Percentiles rank a stretch among this genome's conserved stretches.
These are phyloP conservation scores for Fusarium mexicanum DNA, from an alignment of 2,329 filamentous ascomycete species.

Conservation along the genomic window DNA sequence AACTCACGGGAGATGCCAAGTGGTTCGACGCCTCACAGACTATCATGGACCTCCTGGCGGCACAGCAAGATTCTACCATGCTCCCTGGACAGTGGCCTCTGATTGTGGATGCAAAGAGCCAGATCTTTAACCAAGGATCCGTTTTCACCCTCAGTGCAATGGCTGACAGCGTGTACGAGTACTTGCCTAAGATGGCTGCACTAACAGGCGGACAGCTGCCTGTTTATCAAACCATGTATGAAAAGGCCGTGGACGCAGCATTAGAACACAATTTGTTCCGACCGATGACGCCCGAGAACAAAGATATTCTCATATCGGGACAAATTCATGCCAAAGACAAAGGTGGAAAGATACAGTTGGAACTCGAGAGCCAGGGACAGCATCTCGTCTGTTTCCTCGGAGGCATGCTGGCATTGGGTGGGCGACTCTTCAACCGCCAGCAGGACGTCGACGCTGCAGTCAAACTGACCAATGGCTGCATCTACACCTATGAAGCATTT, in stretches of 20 bases:
- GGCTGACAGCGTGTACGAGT: constrained; percentile 75
- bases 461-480: constrained; percentile 61
- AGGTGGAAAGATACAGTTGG: constrained; percentile 46
- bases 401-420: constrained; percentile 61
- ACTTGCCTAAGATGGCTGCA: constrained; percentile 87
- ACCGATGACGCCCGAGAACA: constrained; percentile 65
- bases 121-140: constrained; percentile 36
- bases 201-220: constrained; percentile 66
- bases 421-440: constrained; percentile 53
- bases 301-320: constrained; percentile 65
- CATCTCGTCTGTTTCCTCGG: constrained; percentile 63
- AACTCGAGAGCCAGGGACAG: constrained; percentile 50
- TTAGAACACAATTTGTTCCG: constrained; percentile 69
- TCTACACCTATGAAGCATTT: constrained; percentile 60
- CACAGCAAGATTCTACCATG: constrained; percentile 70
- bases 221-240: constrained; percentile 67
- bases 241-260: constrained; percentile 63
- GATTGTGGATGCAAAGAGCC: constrained; percentile 36
- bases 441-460: constrained; percentile 55
- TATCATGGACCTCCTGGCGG: constrained; percentile 73
- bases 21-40: constrained; percentile 78
- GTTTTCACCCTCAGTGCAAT: constrained; percentile 61
- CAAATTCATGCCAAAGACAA: constrained; percentile 42
- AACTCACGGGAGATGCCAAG: constrained; percentile 76
- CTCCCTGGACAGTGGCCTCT: constrained; percentile 79